A percentile compares a stretch with the other conserved stretches of the same genome.
These are phyloP conservation scores for Verticillium nubilum DNA, from an alignment of 2,329 filamentous ascomycete genomes.

Conservation along the genomic window DNA sequence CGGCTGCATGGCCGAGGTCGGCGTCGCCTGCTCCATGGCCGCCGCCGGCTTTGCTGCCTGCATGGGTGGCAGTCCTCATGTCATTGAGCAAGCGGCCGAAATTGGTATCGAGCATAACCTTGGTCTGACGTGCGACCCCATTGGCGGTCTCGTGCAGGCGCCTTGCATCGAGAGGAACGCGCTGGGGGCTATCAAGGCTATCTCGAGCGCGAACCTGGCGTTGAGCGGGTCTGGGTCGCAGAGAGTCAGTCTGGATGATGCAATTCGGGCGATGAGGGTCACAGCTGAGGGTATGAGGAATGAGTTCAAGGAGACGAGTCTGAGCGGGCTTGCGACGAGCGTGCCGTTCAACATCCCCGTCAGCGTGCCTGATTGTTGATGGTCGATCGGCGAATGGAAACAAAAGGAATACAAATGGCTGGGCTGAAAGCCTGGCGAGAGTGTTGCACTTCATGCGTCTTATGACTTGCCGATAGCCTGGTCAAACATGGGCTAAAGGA, in stretches of 20 bases:
- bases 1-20: slow-evolving; percentile 49
- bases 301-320: slow-evolving; percentile 47
- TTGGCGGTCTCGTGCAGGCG: slow-evolving; percentile 43
- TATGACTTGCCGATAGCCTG: too few species aligned
- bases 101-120: slow-evolving; percentile 49
- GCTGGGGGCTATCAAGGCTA: slow-evolving; percentile 44
- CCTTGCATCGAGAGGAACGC: slow-evolving; percentile 48
- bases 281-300: slow-evolving; percentile 47
- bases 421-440: too few species aligned
- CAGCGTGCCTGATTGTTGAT: slow-evolving; percentile 44
- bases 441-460: too few species aligned
- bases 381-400: too few species aligned
- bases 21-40: slow-evolving; percentile 46
- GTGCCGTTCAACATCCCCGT: slow-evolving; percentile 45
- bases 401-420: too few species aligned
- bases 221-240: slow-evolving; percentile 40
- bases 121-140: slow-evolving; percentile 44
- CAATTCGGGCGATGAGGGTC: slow-evolving; percentile 43
- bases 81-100: slow-evolving; percentile 45
- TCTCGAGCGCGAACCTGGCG: slow-evolving; percentile 43
- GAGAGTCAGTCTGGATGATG: slow-evolving; percentile 44
- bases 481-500: too few species aligned
- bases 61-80: slow-evolving; percentile 45
- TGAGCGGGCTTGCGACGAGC: slow-evolving; percentile 44
- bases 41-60: slow-evolving; percentile 44